A percentile compares a stretch with the other conserved stretches of the same genome.
These are phyloP conservation scores for Tremella mesenterica DNA, from an alignment of 768 basidiomycete species.

Conservation along the genomic window DNA sequence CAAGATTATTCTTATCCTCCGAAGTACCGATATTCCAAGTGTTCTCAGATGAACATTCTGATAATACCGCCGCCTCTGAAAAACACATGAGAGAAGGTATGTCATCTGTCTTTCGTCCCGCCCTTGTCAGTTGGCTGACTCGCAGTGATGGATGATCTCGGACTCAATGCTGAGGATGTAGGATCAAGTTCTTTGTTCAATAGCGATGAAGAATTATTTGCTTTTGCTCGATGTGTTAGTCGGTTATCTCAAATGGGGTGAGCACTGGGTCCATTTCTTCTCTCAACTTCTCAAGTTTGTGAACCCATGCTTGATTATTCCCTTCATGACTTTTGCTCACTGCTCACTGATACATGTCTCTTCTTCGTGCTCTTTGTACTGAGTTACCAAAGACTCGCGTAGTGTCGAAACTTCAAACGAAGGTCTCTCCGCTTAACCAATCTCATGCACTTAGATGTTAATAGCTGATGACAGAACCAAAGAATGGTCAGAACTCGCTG, in stretches of 20 bases:
- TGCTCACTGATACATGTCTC: no score
- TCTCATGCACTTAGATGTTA: slow-evolving; percentile 49
- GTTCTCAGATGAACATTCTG: slow-evolving; percentile 63
- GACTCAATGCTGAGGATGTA: slow-evolving; percentile 64
- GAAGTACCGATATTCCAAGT: slow-evolving; percentile 84
- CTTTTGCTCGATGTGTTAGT: slow-evolving; percentile 73
- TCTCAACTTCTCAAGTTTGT: no score
- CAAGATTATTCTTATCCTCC: slow-evolving; percentile 82
- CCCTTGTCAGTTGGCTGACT: neutral
- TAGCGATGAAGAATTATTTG: slow-evolving; percentile 94
- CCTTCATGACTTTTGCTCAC: no score
- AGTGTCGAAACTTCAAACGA: neutral
- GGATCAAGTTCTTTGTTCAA: slow-evolving; percentile 83
- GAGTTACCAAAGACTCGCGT: neutral
- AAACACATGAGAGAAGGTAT: slow-evolving; percentile 68
- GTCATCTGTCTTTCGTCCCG: slow-evolving; percentile 52
- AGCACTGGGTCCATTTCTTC: no score
- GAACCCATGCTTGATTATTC: no score
- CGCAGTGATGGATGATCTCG: slow-evolving; percentile 49
- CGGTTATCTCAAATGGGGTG: slow-evolving; percentile 45
- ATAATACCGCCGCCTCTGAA: slow-evolving; percentile 44
- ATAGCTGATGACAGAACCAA: slow-evolving; percentile 83
- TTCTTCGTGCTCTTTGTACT: neutral
- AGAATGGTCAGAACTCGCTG: slow-evolving; percentile 60
- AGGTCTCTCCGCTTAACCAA: neutral